Percentiles rank a stretch among this genome's conserved stretches.
Evolutionary conservation across 768 basidiomycete species (phyloP).

Genomic region (Kwoniella sp.): DNA sequence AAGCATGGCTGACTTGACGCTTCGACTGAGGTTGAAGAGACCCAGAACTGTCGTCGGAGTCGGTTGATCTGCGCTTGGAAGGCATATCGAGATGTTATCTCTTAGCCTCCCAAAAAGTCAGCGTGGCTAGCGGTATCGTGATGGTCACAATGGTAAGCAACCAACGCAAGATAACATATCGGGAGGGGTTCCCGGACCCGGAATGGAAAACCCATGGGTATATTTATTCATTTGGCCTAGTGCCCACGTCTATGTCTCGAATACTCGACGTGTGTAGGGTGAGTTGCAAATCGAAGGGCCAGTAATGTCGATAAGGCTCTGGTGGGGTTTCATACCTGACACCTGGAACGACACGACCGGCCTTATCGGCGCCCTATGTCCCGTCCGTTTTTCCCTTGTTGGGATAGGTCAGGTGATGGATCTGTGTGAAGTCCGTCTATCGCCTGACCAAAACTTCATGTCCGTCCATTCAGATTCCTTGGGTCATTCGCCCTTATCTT

Average conservation of each 20-base stretch:
- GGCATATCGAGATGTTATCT: constrained; percentile 8
- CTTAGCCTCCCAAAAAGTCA: not conserved
- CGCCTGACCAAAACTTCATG: too few species aligned
- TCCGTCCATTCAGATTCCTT: not conserved
- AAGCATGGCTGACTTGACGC: constrained; percentile 19
- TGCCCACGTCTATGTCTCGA: too few species aligned
- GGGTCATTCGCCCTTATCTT: not conserved
- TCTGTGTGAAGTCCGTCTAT: not conserved
- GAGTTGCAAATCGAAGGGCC: too few species aligned
- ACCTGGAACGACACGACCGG: not conserved
- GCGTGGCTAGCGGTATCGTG: too few species aligned
- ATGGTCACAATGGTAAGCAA: too few species aligned
- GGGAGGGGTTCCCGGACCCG: not conserved
- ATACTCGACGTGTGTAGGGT: too few species aligned
- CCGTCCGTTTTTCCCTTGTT: not conserved
- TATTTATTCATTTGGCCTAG: not conserved
- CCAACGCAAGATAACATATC: not conserved
- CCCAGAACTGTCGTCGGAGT: constrained; percentile 4
- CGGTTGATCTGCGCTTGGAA: constrained; percentile 19
- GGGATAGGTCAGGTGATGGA: not conserved
- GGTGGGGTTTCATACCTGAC: too few species aligned
- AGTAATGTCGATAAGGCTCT: not conserved
- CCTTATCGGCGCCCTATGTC: not conserved
- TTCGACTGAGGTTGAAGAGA: constrained; percentile 2
- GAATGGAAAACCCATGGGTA: not conserved